These are phyloP conservation scores for Amanita rimosa DNA, from an alignment of 768 basidiomycete species.

Conservation along the genomic window DNA sequence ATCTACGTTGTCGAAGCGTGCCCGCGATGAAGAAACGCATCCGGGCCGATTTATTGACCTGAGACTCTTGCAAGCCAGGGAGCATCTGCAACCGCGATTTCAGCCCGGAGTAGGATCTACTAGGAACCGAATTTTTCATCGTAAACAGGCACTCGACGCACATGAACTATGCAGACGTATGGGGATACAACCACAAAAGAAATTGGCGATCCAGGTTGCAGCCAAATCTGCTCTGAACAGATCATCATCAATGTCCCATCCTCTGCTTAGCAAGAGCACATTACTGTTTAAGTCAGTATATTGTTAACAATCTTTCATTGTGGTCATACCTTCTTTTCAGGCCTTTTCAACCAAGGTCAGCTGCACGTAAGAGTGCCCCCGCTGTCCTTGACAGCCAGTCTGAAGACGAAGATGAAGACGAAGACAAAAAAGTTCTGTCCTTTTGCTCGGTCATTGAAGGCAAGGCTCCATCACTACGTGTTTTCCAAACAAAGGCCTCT, in stretches of 20 bases:
- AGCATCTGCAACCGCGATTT: background rate
- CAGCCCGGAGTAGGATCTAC: background rate
- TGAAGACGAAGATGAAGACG: background rate
- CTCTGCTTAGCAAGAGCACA: background rate
- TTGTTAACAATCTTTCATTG: background rate
- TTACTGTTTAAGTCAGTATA: background rate
- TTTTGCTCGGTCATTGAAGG: background rate
- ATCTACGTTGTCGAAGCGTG: background rate
- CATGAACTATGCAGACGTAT: background rate
- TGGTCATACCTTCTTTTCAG: background rate
- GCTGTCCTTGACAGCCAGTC: background rate
- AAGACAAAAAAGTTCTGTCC: too few relatives aligned
- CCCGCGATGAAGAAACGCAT: background rate
- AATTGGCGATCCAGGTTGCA: background rate
- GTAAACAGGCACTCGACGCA: background rate
- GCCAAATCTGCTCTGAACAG: background rate
- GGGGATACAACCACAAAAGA: background rate
- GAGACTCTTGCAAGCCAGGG: background rate
- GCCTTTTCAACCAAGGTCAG: conserved; percentile 1
- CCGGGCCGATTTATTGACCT: background rate
- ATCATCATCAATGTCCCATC: background rate
- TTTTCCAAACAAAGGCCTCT: background rate
- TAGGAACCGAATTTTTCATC: background rate
- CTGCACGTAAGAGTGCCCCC: conserved; percentile 7
- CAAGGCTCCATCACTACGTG: background rate